Evolutionary conservation across 1,284 basidiomycete species (phyloP).

Genomic region (Pseudozyma pruni): DNA sequence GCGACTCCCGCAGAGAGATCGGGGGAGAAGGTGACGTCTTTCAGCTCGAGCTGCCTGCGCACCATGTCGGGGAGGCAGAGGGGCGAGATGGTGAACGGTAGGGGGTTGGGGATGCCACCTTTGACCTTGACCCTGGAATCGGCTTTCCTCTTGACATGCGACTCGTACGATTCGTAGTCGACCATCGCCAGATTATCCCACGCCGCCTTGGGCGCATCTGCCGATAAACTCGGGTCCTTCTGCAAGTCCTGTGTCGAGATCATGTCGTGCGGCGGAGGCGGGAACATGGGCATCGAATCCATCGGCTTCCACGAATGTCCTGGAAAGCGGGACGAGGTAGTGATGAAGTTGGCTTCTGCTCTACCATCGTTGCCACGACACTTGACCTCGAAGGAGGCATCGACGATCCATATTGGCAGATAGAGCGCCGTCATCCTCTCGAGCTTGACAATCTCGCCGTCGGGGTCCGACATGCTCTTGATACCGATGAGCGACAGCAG

Average conservation of each 20-base stretch:
- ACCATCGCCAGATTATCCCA: conserved; percentile 37
- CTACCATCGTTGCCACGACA: conserved; percentile 45
- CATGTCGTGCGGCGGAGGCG: conserved; percentile 35
- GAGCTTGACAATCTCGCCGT: conserved; percentile 30
- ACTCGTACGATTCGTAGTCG: conserved; percentile 41
- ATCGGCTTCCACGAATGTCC: conserved; percentile 51
- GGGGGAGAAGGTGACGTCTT: conserved; percentile 28
- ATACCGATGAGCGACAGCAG: conserved; percentile 19
- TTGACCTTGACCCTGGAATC: conserved; percentile 23
- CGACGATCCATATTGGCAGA: conserved; percentile 45
- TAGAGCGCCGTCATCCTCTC: conserved; percentile 36
- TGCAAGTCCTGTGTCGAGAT: conserved; percentile 1
- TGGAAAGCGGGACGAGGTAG: conserved; percentile 24
- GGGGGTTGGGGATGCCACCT: conserved; percentile 33
- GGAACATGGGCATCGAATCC: conserved; percentile 41
- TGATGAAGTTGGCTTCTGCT: conserved; percentile 37
- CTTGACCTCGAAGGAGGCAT: conserved; percentile 44
- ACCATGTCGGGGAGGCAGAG: conserved; percentile 40
- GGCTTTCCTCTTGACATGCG: conserved; percentile 12
- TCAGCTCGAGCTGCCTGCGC: conserved; percentile 23
- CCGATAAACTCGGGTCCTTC: conserved; percentile 13
- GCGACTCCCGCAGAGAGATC: conserved; percentile 26
- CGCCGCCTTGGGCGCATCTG: neutral
- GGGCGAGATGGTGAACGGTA: conserved; percentile 51
- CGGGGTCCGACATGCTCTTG: conserved; percentile 7